These are phyloP conservation scores for Punica granatum DNA, from an alignment of 345 rosid genomes.

Conservation along the genomic window DNA sequence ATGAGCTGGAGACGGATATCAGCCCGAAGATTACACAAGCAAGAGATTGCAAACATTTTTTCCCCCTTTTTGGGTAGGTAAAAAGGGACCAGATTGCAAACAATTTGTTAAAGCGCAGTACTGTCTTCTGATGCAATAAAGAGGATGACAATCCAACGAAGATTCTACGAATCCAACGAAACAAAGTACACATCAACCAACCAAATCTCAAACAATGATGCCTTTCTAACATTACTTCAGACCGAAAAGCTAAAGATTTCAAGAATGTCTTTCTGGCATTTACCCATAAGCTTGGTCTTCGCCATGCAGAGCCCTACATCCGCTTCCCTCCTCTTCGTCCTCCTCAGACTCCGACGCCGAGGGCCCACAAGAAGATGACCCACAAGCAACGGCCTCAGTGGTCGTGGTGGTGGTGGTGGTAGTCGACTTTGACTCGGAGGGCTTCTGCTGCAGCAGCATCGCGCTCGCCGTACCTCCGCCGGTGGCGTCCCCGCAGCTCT, in stretches of 20 bases:
- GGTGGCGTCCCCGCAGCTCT: conserved; percentile 1
- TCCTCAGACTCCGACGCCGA: conserved; percentile 12
- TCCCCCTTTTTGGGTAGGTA: no score
- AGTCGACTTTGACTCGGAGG: conserved; percentile 23
- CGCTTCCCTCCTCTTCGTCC: conserved; percentile 1
- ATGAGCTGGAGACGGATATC: no score
- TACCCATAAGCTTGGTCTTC: conserved; percentile 19
- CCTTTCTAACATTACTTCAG: background rate
- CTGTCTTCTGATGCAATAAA: background rate
- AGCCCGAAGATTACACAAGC: background rate
- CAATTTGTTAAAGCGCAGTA: background rate
- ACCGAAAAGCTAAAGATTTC: background rate
- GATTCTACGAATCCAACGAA: background rate
- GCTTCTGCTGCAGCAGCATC: conserved; percentile 45
- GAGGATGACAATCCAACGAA: background rate
- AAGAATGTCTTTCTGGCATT: background rate
- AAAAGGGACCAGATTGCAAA: no score
- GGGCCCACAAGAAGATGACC: conserved; percentile 33
- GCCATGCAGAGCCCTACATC: background rate
- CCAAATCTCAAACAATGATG: background rate
- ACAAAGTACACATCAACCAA: no score
- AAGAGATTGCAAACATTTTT: background rate
- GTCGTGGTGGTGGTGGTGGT: conserved; percentile 24
- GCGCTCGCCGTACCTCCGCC: conserved; percentile 37
- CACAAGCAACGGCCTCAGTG: conserved; percentile 34